Percentiles rank a stretch among this genome's conserved stretches.
These are phyloP conservation scores for Nakazawaea ishiwadae DNA, from an alignment of 805 yeast genomes.

Conservation along the genomic window DNA sequence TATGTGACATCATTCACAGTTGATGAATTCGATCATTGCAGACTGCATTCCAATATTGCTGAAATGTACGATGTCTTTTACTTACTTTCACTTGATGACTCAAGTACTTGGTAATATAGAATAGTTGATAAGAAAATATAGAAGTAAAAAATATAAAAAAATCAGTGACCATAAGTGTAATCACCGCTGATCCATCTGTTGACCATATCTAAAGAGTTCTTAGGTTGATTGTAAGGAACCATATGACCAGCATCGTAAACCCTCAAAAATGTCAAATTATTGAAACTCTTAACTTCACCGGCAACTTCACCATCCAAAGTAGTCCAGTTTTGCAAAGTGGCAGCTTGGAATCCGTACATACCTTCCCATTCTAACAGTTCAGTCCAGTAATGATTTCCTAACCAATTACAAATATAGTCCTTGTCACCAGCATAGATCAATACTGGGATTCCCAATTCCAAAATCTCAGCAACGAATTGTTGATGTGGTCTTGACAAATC, in stretches of 20 bases:
- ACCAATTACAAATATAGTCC: slow-evolving; percentile 95
- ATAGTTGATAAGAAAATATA: too few species aligned
- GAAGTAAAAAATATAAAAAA: too few species aligned
- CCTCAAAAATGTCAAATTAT: slow-evolving; percentile 74
- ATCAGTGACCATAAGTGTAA: slow-evolving; percentile 24
- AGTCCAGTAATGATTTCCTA: slow-evolving; percentile 88
- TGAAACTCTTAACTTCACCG: slow-evolving; percentile 40
- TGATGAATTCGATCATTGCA: slow-evolving; percentile 25
- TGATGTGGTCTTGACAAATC: slow-evolving; percentile 93
- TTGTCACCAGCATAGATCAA: too few species aligned
- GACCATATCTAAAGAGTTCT: slow-evolving; percentile 70
- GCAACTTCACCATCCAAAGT: slow-evolving; percentile 24
- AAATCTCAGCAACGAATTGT: slow-evolving; percentile 61
- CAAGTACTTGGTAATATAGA: too few species aligned
- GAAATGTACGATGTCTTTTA: too few species aligned
- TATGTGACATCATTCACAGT: slow-evolving; percentile 32
- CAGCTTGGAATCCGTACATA: slow-evolving; percentile 35
- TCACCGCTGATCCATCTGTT: slow-evolving; percentile 82
- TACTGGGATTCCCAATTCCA: slow-evolving; percentile 81
- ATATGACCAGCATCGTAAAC: slow-evolving; percentile 91
- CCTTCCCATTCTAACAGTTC: slow-evolving; percentile 70
- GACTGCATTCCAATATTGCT: not conserved
- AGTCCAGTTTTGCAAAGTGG: slow-evolving; percentile 19
- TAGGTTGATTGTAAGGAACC: slow-evolving; percentile 94
- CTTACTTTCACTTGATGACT: too few species aligned